phyloP scores from a whole-genome alignment of 2,329 filamentous ascomycete genomes.

The Lojkania enalia region DNA sequence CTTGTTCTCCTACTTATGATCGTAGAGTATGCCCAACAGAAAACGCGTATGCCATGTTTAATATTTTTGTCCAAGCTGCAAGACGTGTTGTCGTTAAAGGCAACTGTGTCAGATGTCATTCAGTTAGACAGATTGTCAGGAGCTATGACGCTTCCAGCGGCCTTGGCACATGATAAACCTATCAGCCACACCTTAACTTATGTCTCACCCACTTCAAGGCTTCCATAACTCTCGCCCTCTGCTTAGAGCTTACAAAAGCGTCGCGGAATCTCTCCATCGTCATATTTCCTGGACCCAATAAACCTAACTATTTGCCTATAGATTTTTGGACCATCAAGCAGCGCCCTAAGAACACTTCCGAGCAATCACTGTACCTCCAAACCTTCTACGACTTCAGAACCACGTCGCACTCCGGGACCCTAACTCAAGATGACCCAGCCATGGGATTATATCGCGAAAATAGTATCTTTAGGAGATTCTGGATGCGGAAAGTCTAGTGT shows the following conservation, averaged over 20 bases:
- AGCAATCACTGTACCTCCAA: constrained; percentile 2
- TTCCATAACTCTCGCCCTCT: neutral
- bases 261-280: neutral
- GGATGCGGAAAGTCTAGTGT: constrained; percentile 90
- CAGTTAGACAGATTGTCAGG: too few relatives aligned
- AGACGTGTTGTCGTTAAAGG: too few relatives aligned
- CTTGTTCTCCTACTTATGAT: too few relatives aligned
- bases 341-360: neutral
- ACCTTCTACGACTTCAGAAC: constrained; percentile 4
- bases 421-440: constrained; percentile 60
- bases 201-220: too few relatives aligned
- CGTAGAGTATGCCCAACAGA: too few relatives aligned
- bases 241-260: neutral
- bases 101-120: too few relatives aligned
- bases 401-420: constrained; percentile 12
- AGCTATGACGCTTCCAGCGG: too few relatives aligned
- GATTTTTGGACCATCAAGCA: neutral
- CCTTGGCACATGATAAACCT: too few relatives aligned
- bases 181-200: too few relatives aligned
- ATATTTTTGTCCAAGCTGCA: too few relatives aligned
- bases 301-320: neutral
- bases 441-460: constrained; percentile 99
- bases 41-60: too few relatives aligned
- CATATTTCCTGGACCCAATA: neutral
- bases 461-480: constrained; percentile 95